These are phyloP conservation scores for Fusarium haematococcum DNA, from an alignment of 2,329 filamentous ascomycete genomes.

Conservation along the genomic window DNA sequence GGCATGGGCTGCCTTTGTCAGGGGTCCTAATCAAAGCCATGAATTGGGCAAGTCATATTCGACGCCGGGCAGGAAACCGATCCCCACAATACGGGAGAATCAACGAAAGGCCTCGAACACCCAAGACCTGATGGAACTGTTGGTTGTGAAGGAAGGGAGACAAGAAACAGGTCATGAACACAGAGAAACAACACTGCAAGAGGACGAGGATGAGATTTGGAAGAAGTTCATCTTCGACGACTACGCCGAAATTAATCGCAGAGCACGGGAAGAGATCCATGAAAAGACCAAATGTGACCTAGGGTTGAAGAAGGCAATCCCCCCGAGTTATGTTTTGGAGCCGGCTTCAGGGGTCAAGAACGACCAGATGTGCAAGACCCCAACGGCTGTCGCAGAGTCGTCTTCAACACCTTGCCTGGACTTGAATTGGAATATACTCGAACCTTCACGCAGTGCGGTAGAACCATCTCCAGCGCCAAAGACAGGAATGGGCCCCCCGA, in stretches of 20 bases:
- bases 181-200: neutral
- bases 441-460: neutral
- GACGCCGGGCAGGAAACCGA: slow-evolving; percentile 3
- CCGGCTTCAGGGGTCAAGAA: slow-evolving; percentile 21
- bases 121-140: slow-evolving; percentile 39
- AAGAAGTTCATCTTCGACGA: slow-evolving; percentile 46
- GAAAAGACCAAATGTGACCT: slow-evolving; percentile 34
- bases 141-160: slow-evolving; percentile 23
- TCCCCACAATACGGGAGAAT: slow-evolving; percentile 4
- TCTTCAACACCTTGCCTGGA: neutral
- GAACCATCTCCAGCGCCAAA: neutral
- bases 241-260: slow-evolving; percentile 26
- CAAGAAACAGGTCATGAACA: neutral
- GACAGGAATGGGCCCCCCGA: neutral
- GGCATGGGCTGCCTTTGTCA: neutral
- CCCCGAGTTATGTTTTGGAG: slow-evolving; percentile 32
- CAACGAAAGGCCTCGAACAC: slow-evolving; percentile 12
- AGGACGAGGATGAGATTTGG: slow-evolving; percentile 47
- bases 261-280: slow-evolving; percentile 36
- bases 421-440: neutral
- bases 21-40: neutral
- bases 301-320: neutral
- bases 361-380: neutral
- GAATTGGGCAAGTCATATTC: neutral
- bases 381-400: neutral